These are phyloP conservation scores for Aspergillus panamensis DNA, from an alignment of 495 filamentous ascomycete genomes.

Conservation along the genomic window DNA sequence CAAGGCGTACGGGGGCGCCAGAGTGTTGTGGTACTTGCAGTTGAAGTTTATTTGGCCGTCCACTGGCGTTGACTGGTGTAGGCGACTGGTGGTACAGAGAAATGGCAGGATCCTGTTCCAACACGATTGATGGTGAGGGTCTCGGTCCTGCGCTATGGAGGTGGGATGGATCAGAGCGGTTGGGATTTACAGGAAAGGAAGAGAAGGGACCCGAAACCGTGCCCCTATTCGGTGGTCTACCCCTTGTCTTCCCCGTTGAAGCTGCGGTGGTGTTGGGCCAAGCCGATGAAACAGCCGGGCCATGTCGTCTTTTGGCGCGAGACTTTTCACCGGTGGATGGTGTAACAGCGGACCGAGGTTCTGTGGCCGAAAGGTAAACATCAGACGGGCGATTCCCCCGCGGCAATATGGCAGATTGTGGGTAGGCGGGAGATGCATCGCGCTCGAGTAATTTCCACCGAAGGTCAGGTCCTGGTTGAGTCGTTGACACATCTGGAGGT, in stretches of 20 bases:
- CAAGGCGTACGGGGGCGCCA: slow-evolving; percentile 71
- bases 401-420: slow-evolving; percentile 78
- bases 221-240: slow-evolving; percentile 79
- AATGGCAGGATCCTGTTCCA: slow-evolving; percentile 27
- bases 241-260: slow-evolving; percentile 70
- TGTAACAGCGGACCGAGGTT: slow-evolving; percentile 69
- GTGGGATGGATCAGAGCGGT: slow-evolving; percentile 36
- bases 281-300: slow-evolving; percentile 90
- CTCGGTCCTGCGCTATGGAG: slow-evolving; percentile 26
- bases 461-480: slow-evolving; percentile 38
- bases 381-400: slow-evolving; percentile 48
- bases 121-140: slow-evolving; percentile 25
- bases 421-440: slow-evolving; percentile 64
- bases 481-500: slow-evolving; percentile 22
- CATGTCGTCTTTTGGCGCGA: slow-evolving; percentile 71
- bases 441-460: slow-evolving; percentile 47
- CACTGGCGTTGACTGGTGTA: slow-evolving; percentile 24
- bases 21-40: slow-evolving; percentile 77
- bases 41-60: slow-evolving; percentile 55
- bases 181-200: slow-evolving; percentile 75
- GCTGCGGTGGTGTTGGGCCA: slow-evolving; percentile 73
- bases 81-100: slow-evolving; percentile 31
- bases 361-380: slow-evolving; percentile 44
- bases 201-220: slow-evolving; percentile 74
- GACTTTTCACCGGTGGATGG: slow-evolving; percentile 51